Evolutionary conservation across 306 rosid genomes (phyloP).

Genomic region (Castanea sativa): DNA sequence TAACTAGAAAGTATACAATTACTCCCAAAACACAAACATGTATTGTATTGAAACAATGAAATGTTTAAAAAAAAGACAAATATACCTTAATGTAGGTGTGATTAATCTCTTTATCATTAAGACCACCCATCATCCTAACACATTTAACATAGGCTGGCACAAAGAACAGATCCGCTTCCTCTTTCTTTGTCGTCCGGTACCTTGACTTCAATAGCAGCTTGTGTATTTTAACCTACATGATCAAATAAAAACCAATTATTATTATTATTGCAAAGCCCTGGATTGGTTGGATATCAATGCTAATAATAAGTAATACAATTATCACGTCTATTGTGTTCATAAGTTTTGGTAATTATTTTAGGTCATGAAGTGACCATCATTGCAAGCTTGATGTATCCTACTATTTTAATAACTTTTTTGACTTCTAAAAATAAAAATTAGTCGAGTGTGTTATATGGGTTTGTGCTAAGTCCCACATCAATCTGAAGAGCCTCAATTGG

Average conservation of each 20-base stretch:
- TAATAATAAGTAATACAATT: too few relatives aligned
- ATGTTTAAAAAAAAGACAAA: not conserved
- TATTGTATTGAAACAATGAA: not conserved
- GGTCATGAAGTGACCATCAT: too few relatives aligned
- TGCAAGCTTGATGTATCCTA: too few relatives aligned
- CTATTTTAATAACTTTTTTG: too few relatives aligned
- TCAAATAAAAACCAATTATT: not conserved
- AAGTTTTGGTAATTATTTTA: too few relatives aligned
- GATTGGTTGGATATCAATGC: too few relatives aligned
- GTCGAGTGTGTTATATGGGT: too few relatives aligned
- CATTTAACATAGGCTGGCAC: conserved; percentile 91
- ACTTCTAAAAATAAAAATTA: too few relatives aligned
- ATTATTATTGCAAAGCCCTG: too few relatives aligned
- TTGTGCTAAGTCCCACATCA: too few relatives aligned
- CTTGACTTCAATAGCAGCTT: conserved; percentile 63
- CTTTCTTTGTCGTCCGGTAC: conserved; percentile 68
- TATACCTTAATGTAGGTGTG: conserved; percentile 61
- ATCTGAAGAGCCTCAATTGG: too few relatives aligned
- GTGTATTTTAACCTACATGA: conserved; percentile 85
- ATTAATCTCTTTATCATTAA: conserved; percentile 81
- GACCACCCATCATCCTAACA: conserved; percentile 88
- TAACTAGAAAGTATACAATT: not conserved
- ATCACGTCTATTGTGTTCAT: too few relatives aligned
- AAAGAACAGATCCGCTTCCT: conserved; percentile 88
- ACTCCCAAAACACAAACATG: not conserved